Evolutionary conservation across 768 basidiomycete genomes (phyloP).

Genomic region (Mycena sanguinolenta): DNA sequence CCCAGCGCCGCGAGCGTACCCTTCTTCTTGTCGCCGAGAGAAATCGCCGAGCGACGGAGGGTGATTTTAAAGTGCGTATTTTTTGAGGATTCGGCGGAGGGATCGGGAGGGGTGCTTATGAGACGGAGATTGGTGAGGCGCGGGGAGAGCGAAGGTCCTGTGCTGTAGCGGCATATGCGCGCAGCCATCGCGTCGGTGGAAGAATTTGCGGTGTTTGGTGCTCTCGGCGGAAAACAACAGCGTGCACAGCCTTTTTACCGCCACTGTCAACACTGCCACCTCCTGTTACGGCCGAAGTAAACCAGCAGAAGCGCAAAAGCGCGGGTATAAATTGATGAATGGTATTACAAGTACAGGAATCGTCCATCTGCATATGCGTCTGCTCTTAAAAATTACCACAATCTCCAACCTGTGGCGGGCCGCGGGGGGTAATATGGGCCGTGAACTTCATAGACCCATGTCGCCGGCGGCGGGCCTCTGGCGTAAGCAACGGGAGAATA

Average conservation of each 20-base stretch:
- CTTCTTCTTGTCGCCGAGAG: constrained; percentile 78
- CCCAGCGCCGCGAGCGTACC: constrained; percentile 88
- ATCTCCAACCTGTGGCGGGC: neutral
- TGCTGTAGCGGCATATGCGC: constrained; percentile 27
- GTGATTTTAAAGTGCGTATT: constrained; percentile 91
- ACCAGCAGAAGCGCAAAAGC: neutral
- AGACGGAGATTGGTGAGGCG: constrained; percentile 31
- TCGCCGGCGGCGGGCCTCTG: constrained; percentile 22
- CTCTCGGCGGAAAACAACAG: neutral
- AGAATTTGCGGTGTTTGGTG: constrained; percentile 11
- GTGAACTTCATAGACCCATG: too few species aligned
- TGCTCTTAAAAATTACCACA: neutral
- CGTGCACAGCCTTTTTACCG: neutral
- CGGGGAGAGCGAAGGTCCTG: constrained; percentile 23
- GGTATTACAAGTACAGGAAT: too few species aligned
- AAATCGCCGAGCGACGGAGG: constrained; percentile 87
- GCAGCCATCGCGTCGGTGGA: constrained; percentile 21
- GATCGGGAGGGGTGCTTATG: constrained; percentile 23
- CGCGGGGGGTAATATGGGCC: too few species aligned
- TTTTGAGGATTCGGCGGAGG: constrained; percentile 31
- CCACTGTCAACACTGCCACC: neutral
- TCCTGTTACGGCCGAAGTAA: neutral
- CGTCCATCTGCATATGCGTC: neutral
- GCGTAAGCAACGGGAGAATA: constrained; percentile 17
- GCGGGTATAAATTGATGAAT: neutral